These are phyloP conservation scores for Naegleria fowleri DNA, from an alignment of 208 protist genomes.

Conservation along the genomic window DNA sequence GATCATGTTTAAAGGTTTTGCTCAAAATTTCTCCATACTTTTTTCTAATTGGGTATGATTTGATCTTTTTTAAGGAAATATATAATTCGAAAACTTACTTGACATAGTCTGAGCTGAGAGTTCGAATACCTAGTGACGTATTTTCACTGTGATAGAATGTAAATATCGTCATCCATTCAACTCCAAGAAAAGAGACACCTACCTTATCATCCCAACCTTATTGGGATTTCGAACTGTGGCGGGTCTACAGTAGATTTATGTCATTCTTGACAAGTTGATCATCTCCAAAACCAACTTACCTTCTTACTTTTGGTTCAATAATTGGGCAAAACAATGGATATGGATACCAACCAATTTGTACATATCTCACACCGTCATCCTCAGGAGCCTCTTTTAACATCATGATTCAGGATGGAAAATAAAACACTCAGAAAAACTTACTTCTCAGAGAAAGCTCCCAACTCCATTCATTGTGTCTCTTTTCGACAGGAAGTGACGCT, in stretches of 20 bases:
- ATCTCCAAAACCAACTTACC: neutral
- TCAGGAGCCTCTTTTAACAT: neutral
- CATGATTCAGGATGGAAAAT: too few relatives aligned
- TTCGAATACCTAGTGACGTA: neutral
- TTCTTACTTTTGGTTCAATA: neutral
- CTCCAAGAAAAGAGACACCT: neutral
- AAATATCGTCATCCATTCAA: neutral
- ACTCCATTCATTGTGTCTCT: neutral
- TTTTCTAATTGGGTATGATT: too few relatives aligned
- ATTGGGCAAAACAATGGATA: slow-evolving; percentile 38
- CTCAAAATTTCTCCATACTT: neutral
- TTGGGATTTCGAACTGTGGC: neutral
- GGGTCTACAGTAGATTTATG: neutral
- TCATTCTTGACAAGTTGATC: too few relatives aligned
- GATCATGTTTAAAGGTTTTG: neutral
- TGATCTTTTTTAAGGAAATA: too few relatives aligned
- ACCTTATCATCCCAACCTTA: neutral
- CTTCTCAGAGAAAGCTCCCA: slow-evolving; percentile 31
- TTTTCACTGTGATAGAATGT: neutral
- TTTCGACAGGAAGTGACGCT: slow-evolving; percentile 24
- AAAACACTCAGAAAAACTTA: neutral
- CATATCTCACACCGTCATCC: slow-evolving; percentile 32
- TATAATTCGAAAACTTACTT: neutral
- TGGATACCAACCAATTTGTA: slow-evolving; percentile 31
- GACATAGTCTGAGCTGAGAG: neutral